A percentile compares a stretch with the other conserved stretches of the same genome.
These are phyloP conservation scores for Neurospora sp. DNA, from an alignment of 495 filamentous ascomycete species.

Conservation along the genomic window DNA sequence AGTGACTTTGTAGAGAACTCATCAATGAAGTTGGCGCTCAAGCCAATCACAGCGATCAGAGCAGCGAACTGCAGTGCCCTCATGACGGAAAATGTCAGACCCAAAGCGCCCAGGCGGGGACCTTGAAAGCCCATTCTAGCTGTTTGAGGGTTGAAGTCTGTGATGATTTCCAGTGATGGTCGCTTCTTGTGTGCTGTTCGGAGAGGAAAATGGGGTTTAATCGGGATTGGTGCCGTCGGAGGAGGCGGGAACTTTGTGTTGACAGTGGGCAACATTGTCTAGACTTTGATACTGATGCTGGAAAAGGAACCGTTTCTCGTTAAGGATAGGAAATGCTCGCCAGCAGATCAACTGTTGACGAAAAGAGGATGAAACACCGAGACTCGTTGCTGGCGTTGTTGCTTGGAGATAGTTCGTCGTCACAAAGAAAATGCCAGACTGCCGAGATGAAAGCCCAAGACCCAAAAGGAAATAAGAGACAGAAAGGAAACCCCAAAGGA, in stretches of 20 bases:
- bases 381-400: background rate
- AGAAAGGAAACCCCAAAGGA: slow-evolving; percentile 17
- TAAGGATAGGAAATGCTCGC: background rate
- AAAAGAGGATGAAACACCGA: background rate
- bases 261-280: slow-evolving; percentile 15
- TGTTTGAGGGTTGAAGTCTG: slow-evolving; percentile 26
- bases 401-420: background rate
- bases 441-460: slow-evolving; percentile 6
- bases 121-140: slow-evolving; percentile 42
- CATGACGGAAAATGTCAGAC: slow-evolving; percentile 64
- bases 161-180: slow-evolving; percentile 20
- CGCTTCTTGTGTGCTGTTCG: slow-evolving; percentile 18
- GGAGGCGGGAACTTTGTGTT: slow-evolving; percentile 17
- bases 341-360: slow-evolving; percentile 23
- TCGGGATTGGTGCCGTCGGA: slow-evolving; percentile 18
- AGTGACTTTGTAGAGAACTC: slow-evolving; percentile 55
- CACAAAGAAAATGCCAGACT: slow-evolving; percentile 9
- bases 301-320: background rate
- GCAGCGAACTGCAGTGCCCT: slow-evolving; percentile 60
- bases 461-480: slow-evolving; percentile 5
- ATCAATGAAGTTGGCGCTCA: slow-evolving; percentile 76
- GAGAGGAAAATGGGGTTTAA: slow-evolving; percentile 17
- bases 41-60: slow-evolving; percentile 71
- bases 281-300: slow-evolving; percentile 1
- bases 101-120: slow-evolving; percentile 67